A percentile compares a stretch with the other conserved stretches of the same genome.
phyloP scores from a whole-genome alignment of 164 flowering plant genomes.

The Pachysandra terminalis region DNA sequence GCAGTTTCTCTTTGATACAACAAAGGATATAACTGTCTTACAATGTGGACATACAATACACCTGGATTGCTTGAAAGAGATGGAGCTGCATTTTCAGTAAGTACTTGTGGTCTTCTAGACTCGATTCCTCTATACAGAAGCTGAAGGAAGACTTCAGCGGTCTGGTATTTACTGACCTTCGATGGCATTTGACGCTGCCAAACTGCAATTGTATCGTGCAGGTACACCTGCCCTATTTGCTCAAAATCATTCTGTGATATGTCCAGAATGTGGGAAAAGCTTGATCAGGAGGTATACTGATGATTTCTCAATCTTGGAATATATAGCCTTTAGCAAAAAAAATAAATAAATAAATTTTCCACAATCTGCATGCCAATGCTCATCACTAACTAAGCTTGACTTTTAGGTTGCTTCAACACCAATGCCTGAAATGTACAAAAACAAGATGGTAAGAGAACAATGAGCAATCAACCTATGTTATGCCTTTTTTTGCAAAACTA shows the following conservation, averaged over 20 bases:
- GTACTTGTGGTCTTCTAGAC: no score
- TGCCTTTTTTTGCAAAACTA: background rate
- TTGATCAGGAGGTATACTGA: constrained; percentile 64
- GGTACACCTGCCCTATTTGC: constrained; percentile 84
- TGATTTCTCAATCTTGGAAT: background rate
- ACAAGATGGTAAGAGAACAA: constrained; percentile 54
- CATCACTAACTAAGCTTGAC: background rate
- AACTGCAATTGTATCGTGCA: no score
- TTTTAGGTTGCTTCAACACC: constrained; percentile 69
- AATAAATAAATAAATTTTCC: no score
- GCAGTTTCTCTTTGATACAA: constrained; percentile 88
- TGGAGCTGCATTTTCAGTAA: constrained; percentile 66
- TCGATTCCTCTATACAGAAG: no score
- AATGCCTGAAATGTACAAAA: constrained; percentile 67
- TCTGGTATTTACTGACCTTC: no score
- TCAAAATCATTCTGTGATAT: constrained; percentile 73
- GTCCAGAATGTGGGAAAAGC: constrained; percentile 63
- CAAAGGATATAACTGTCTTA: constrained; percentile 59
- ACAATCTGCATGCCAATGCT: background rate
- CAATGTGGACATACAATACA: constrained; percentile 86
- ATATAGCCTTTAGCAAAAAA: no score
- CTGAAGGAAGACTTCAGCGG: no score
- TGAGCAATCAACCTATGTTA: background rate
- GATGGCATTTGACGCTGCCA: no score
- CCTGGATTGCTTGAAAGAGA: constrained; percentile 70